Evolutionary conservation across 2,329 filamentous ascomycete species (phyloP).

Genomic region (Diaporthe velutina): DNA sequence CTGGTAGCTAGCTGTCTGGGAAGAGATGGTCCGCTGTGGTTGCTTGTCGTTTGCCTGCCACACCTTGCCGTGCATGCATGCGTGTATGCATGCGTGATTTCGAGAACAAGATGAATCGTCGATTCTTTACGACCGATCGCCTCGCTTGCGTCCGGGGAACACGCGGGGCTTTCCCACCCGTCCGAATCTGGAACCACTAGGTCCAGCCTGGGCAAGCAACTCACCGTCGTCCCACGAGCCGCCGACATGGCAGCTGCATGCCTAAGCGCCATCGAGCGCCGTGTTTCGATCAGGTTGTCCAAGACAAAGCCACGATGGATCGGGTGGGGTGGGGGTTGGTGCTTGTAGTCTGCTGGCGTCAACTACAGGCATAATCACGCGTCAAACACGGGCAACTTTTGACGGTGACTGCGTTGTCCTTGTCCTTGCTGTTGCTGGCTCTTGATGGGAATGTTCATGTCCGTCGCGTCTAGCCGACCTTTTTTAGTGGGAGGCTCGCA

Average conservation of each 20-base stretch:
- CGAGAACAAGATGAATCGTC: not conserved
- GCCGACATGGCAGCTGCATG: slow-evolving; percentile 2
- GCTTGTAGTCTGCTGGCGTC: not conserved
- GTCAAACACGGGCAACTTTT: not conserved
- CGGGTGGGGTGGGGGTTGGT: not conserved
- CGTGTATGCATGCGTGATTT: not conserved
- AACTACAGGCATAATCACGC: too few relatives aligned
- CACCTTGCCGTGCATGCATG: not conserved
- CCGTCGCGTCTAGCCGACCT: not conserved
- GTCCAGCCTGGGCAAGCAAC: not conserved
- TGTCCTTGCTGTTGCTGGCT: not conserved
- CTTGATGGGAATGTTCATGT: not conserved
- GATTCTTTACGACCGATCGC: not conserved
- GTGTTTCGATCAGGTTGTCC: not conserved
- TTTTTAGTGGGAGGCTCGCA: not conserved
- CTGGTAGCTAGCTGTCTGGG: not conserved
- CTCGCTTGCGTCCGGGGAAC: not conserved
- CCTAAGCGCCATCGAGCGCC: not conserved
- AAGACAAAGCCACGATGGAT: not conserved
- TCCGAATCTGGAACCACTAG: not conserved
- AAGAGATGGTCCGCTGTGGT: not conserved
- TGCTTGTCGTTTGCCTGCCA: not conserved
- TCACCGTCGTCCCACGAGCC: not conserved
- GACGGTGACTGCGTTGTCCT: not conserved
- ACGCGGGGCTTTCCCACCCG: not conserved